Conservation (phyloP, 768 basidiomycete genomes). For the Phlebiopsis gigantea region DNA sequence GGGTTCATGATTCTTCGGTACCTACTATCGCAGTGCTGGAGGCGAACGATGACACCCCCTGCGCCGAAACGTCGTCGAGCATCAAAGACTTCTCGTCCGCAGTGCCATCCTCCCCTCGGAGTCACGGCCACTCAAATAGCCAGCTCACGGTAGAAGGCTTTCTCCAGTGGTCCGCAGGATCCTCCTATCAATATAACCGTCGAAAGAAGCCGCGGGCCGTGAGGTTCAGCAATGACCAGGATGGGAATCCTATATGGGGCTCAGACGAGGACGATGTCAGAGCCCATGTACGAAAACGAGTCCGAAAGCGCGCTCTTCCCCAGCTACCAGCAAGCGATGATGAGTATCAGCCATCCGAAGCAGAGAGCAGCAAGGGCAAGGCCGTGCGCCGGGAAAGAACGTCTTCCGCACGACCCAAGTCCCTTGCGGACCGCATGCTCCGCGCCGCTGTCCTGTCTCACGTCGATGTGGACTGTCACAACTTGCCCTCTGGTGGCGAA, state of each 20-base stretch:
- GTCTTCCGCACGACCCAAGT: neutral
- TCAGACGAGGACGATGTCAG: neutral
- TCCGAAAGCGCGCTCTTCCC: neutral
- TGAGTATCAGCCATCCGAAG: slow-evolving; percentile 3
- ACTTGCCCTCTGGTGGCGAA: slow-evolving; percentile 16
- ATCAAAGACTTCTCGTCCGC: neutral
- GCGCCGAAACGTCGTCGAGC: neutral
- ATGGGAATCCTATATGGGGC: neutral
- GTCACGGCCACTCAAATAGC: neutral
- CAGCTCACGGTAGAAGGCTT: slow-evolving; percentile 13
- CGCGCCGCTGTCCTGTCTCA: slow-evolving; percentile 31
- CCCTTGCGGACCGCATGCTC: slow-evolving; percentile 30
- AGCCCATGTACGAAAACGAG: neutral
- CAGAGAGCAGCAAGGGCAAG: no score
- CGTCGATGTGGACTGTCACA: slow-evolving; percentile 26
- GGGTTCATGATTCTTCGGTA: no score
- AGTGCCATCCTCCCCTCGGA: neutral
- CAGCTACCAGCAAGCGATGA: slow-evolving; percentile 1
- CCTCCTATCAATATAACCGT: neutral
- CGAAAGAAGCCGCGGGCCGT: neutral
- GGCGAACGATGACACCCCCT: neutral
- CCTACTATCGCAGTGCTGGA: no score
- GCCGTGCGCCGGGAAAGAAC: neutral
- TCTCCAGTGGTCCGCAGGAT: slow-evolving; percentile 9
- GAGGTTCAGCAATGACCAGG: neutral